Conservation (phyloP, 1,284 basidiomycete genomes). For the Sporisorium scitamineum region DNA sequence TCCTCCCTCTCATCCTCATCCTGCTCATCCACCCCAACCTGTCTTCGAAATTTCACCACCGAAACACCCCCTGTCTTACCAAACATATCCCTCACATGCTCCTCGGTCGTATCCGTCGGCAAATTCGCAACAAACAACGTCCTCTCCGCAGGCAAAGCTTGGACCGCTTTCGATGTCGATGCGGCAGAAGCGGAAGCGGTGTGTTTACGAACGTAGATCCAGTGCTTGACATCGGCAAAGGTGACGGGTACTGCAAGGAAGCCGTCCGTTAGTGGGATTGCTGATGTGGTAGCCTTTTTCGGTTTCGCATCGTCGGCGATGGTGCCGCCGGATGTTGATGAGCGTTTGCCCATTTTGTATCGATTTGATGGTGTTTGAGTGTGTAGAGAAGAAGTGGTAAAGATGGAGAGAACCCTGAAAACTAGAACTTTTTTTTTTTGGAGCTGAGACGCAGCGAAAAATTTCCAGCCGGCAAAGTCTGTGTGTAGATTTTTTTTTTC, state of each 20-base stretch:
- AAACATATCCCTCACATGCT: constrained; percentile 56
- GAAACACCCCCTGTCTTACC: constrained; percentile 56
- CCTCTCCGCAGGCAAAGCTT: constrained; percentile 39
- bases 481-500: not conserved
- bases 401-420: constrained; percentile 3
- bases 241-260: constrained; percentile 37
- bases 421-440: not conserved
- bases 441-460: not conserved
- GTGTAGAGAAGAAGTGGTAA: not conserved
- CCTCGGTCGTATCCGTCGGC: constrained; percentile 59
- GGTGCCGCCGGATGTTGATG: not conserved
- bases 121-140: constrained; percentile 67
- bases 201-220: constrained; percentile 44
- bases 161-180: constrained; percentile 10
- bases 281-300: not conserved
- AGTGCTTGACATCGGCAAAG: constrained; percentile 21
- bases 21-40: constrained; percentile 12
- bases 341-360: constrained; percentile 17
- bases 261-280: constrained; percentile 23
- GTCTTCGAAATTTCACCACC: constrained; percentile 31
- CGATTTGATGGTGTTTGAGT: not conserved
- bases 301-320: not conserved
- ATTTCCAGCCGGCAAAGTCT: not conserved
- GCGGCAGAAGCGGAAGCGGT: not conserved
- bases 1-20: constrained; percentile 49